Conservation (phyloP, 2,329 filamentous ascomycete genomes). For the Microsporum audouinii region DNA sequence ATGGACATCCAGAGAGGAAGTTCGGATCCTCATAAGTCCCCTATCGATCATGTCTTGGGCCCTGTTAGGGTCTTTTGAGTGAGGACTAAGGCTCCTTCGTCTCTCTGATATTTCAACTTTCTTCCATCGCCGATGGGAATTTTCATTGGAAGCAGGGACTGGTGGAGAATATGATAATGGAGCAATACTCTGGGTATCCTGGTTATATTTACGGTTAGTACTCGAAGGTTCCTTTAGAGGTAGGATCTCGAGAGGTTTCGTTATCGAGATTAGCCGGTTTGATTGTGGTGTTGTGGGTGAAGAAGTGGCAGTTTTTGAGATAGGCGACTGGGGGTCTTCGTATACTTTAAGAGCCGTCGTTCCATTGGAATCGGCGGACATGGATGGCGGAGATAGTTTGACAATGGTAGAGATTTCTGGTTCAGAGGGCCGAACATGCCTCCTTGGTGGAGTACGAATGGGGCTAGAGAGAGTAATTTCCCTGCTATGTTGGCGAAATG, state of each 20-base stretch:
- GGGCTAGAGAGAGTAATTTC: background rate
- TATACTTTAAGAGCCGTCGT: conserved; percentile 35
- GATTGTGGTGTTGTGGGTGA: conserved; percentile 13
- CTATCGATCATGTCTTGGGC: conserved; percentile 31
- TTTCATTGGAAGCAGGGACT: conserved; percentile 14
- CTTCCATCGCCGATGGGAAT: conserved; percentile 23
- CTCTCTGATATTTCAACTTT: conserved; percentile 22
- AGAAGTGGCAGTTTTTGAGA: conserved; percentile 16
- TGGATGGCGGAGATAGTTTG: background rate
- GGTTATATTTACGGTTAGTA: conserved; percentile 19
- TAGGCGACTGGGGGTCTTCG: conserved; percentile 40
- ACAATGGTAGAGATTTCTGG: background rate
- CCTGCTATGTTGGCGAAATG: background rate
- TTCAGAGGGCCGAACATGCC: background rate
- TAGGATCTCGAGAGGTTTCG: conserved; percentile 30
- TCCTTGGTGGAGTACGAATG: background rate
- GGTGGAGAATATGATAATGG: conserved; percentile 5
- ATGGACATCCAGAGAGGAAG: conserved; percentile 29
- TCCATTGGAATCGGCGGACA: conserved; percentile 1
- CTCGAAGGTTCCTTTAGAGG: conserved; percentile 27
- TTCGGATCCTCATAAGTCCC: conserved; percentile 27
- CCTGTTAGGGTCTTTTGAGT: conserved; percentile 29
- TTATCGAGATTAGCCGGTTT: conserved; percentile 17
- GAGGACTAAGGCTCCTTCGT: conserved; percentile 27
- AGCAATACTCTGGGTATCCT: conserved; percentile 12